A percentile compares a stretch with the other conserved stretches of the same genome.
Conservation (phyloP, 768 basidiomycete species). For the Boletus huronensis region DNA sequence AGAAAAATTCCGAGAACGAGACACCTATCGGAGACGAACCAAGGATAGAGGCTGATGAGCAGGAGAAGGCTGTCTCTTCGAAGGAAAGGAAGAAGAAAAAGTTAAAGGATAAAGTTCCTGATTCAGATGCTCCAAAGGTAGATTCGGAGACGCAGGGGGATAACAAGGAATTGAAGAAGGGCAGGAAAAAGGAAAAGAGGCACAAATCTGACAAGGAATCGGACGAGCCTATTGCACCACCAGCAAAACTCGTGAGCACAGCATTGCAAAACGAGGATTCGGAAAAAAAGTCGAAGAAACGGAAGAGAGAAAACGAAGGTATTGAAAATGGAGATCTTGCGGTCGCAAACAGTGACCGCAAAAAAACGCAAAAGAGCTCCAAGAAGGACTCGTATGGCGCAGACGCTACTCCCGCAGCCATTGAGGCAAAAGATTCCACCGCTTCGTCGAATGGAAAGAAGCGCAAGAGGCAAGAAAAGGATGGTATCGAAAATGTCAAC, state of each 20-base stretch:
- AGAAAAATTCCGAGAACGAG: conserved; percentile 1
- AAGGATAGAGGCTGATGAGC: background rate
- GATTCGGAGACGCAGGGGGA: background rate
- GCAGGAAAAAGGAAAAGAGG: conserved; percentile 17
- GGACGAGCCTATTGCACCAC: conserved; percentile 18
- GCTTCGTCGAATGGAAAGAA: conserved; percentile 22
- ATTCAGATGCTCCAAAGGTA: background rate
- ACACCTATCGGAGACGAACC: background rate
- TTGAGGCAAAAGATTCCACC: conserved; percentile 14
- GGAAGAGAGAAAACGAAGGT: conserved; percentile 25
- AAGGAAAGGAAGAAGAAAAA: conserved; percentile 18
- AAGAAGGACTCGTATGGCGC: conserved; percentile 10
- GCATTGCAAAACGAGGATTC: conserved; percentile 4
- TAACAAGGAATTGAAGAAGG: conserved; percentile 1
- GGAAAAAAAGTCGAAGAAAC: conserved; percentile 33
- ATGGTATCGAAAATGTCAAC: conserved; percentile 1
- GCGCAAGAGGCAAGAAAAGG: conserved; percentile 20
- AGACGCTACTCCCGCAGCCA: conserved; percentile 1
- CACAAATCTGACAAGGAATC: conserved; percentile 12
- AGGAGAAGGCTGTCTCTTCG: background rate
- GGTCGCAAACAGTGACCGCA: conserved; percentile 8
- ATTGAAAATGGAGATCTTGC: conserved; percentile 7
- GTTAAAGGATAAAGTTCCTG: conserved; percentile 6
- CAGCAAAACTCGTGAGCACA: conserved; percentile 9
- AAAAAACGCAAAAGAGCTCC: conserved; percentile 27